Evolutionary conservation across 345 rosid species (phyloP).

Genomic region (Boechera stricta): DNA sequence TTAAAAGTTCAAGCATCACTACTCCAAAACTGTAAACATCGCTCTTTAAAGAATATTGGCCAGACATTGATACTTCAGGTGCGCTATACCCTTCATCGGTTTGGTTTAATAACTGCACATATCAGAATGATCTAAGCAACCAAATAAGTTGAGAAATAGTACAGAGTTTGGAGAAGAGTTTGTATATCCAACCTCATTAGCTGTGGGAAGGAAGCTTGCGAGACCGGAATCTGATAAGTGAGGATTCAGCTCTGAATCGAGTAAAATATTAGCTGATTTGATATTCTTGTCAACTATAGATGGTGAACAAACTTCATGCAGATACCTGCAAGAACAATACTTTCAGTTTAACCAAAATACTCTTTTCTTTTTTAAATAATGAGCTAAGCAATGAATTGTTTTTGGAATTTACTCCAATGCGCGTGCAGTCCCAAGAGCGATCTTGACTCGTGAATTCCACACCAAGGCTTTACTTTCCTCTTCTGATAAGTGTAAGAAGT

Average conservation of each 20-base stretch:
- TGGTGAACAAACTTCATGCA: slow-evolving; percentile 95
- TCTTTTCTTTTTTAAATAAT: neutral
- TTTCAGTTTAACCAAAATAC: neutral
- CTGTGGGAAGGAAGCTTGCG: slow-evolving; percentile 74
- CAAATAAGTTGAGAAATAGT: neutral
- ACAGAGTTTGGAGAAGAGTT: neutral
- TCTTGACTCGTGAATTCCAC: slow-evolving; percentile 92
- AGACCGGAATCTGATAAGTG: slow-evolving; percentile 92
- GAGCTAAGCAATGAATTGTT: neutral
- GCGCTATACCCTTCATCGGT: slow-evolving; percentile 73
- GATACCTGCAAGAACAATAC: slow-evolving; percentile 62
- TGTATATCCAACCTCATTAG: slow-evolving; percentile 65
- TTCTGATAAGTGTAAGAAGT: slow-evolving; percentile 76
- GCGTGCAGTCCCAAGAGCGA: slow-evolving; percentile 95
- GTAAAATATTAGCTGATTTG: slow-evolving; percentile 84
- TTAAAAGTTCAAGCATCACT: slow-evolving; percentile 97
- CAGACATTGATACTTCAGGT: slow-evolving; percentile 95
- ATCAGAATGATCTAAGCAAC: slow-evolving; percentile 27
- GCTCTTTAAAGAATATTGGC: slow-evolving; percentile 83
- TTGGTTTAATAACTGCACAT: slow-evolving; percentile 65
- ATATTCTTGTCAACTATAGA: slow-evolving; percentile 88
- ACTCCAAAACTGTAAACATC: slow-evolving; percentile 94
- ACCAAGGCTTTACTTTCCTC: slow-evolving; percentile 79
- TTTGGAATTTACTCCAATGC: slow-evolving; percentile 80
- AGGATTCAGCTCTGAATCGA: slow-evolving; percentile 89